A percentile compares a stretch with the other conserved stretches of the same genome.
These are phyloP conservation scores for Diplodia mutila DNA, from an alignment of 2,329 filamentous ascomycete species.

Conservation along the genomic window DNA sequence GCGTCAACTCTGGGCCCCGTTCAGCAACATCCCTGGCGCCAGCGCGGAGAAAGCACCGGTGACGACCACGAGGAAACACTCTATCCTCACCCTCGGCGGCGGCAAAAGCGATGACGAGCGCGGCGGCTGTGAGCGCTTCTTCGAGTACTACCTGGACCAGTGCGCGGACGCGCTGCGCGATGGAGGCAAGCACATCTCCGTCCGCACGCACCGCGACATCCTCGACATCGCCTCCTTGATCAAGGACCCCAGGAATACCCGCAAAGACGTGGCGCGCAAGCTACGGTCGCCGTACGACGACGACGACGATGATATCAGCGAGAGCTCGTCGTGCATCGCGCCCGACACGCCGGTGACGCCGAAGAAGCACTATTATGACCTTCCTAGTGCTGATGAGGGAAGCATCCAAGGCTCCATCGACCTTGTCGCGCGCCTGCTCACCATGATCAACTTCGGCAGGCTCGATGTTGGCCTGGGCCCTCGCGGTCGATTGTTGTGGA, in stretches of 20 bases:
- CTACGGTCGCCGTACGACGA: neutral
- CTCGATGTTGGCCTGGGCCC: neutral
- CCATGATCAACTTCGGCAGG: neutral
- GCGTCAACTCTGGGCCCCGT: neutral
- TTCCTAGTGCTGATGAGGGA: neutral
- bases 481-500: neutral
- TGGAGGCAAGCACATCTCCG: slow-evolving; percentile 28
- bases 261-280: neutral
- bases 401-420: neutral
- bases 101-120: neutral
- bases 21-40: neutral
- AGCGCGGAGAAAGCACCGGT: neutral
- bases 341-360: slow-evolving; percentile 5
- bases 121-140: neutral
- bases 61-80: neutral
- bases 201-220: slow-evolving; percentile 31
- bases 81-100: neutral
- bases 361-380: neutral
- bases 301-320: neutral
- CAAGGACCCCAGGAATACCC: slow-evolving; percentile 2
- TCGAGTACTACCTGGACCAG: slow-evolving; percentile 29
- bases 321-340: slow-evolving; percentile 3
- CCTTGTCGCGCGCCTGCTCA: slow-evolving; percentile 8
- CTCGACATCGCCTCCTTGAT: slow-evolving; percentile 29
- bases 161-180: slow-evolving; percentile 31